Conservation (phyloP, 306 rosid genomes). For the Inga leiocalycina region DNA sequence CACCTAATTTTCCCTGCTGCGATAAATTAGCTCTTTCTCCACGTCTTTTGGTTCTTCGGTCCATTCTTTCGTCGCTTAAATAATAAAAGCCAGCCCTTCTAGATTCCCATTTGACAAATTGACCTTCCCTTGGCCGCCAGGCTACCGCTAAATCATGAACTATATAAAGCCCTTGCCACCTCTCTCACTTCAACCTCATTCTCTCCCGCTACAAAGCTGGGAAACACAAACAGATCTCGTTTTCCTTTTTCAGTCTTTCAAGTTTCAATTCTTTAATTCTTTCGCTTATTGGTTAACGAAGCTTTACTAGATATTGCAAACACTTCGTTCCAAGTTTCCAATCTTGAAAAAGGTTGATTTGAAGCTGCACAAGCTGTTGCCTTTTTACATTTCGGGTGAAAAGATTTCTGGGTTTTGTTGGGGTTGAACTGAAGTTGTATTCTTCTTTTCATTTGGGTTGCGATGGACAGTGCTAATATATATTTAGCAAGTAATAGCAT, state of each 20-base stretch:
- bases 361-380: not conserved
- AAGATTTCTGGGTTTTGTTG: not conserved
- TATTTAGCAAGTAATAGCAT: conserved; percentile 43
- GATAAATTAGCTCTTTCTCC: not conserved
- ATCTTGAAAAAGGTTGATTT: not conserved
- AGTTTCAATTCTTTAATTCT: conserved; percentile 17
- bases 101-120: not conserved
- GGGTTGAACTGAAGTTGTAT: not conserved
- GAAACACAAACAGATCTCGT: not conserved
- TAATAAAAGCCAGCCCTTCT: not conserved
- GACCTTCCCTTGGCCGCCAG: not conserved
- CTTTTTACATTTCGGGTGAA: not conserved
- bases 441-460: not conserved
- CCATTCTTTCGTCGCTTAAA: not conserved
- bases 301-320: not conserved
- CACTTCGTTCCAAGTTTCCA: not conserved
- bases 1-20: not conserved
- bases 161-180: not conserved
- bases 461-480: conserved; percentile 56
- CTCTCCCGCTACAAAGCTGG: not conserved
- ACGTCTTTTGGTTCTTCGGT: not conserved
- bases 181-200: not conserved
- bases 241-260: not conserved
- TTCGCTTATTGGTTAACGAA: not conserved
- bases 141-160: not conserved